Base-by-base conservation (phyloP, 73 alveolate species). In the Paramecium pentaurelia region DNA sequence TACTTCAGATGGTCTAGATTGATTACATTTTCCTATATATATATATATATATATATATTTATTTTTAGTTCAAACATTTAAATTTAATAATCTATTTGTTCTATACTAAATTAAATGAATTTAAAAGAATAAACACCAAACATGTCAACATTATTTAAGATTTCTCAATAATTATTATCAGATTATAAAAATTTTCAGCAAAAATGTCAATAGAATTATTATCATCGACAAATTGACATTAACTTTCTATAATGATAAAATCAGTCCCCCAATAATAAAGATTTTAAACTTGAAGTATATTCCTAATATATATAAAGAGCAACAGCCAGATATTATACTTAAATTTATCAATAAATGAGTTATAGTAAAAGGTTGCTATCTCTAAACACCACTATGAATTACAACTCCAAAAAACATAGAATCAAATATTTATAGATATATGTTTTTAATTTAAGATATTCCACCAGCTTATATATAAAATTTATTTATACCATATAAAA, bases 1-100 rank as follows among this genome's bases (percentile, higher is more conserved):
- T 73, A 73, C 87, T 73, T 37, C 58, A 37, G 87, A 73, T 73
- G 60, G 87, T 64, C 47, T 64, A 34, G 84, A 64, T 34, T 64
- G 70, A 54, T 54, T 16, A 54, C 70, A n/a, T 54, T 54, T 54
- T 54, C 36, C 32, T 54, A 54, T 54, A 54, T 54, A 16, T n/a
- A n/a, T n/a, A n/a, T n/a, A n/a, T n/a, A n/a, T 54, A 54, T 54
- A 54, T 54, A 16, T 54, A 54, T 54, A 54, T 54, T 16, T 3
- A 34, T 40, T 7, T 40, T 49, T 54, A 54, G 70, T 54, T 54
- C 70, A 54, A 54, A 54, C 32, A 54, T n/a, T 49, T 54, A 54
- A 54, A 54, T 54, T 49, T 54, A 18, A 54, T 54, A 18, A 4
- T 54, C 16, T 8, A n/a, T 54, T 18, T 34, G 4, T 54, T 54